These are phyloP conservation scores for Rusavskia elegans DNA, from an alignment of 495 filamentous ascomycete genomes.

Conservation along the genomic window DNA sequence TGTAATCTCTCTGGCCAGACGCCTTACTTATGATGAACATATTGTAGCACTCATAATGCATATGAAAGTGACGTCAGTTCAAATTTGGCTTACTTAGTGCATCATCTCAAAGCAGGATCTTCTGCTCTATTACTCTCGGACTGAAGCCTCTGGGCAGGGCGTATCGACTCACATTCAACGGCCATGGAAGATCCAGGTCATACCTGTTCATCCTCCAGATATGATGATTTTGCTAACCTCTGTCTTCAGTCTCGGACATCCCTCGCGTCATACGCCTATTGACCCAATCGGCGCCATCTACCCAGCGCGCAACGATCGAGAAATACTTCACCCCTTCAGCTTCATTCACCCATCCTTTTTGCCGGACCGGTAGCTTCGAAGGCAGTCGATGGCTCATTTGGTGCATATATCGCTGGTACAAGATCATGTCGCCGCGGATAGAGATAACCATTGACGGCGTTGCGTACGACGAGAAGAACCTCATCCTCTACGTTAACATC, in stretches of 20 bases:
- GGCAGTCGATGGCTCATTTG: constrained; percentile 44
- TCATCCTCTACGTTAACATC: constrained; percentile 53
- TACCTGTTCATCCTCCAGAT: neutral
- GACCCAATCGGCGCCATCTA: constrained; percentile 43
- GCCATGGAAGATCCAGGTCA: constrained; percentile 6
- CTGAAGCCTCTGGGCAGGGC: no score
- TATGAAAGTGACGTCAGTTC: no score
- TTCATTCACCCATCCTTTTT: constrained; percentile 69
- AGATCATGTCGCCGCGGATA: constrained; percentile 64
- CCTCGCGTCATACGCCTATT: constrained; percentile 46
- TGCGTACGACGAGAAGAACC: constrained; percentile 48
- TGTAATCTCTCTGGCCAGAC: no score
- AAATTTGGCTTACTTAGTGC: no score
- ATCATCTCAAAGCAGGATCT: no score
- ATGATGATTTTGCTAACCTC: constrained; percentile 14
- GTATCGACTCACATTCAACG: no score
- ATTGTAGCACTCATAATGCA: no score
- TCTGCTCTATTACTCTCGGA: no score
- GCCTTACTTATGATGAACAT: no score
- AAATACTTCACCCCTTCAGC: constrained; percentile 53
- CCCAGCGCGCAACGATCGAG: constrained; percentile 47
- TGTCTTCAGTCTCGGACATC: constrained; percentile 34
- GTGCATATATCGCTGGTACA: constrained; percentile 74
- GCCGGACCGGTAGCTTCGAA: constrained; percentile 44
- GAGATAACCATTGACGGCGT: constrained; percentile 50